Percentiles rank a stretch among this genome's conserved stretches.
Evolutionary conservation across 352 stramenopile genomes (phyloP).

Genomic region (Pelagophyceae sp.): DNA sequence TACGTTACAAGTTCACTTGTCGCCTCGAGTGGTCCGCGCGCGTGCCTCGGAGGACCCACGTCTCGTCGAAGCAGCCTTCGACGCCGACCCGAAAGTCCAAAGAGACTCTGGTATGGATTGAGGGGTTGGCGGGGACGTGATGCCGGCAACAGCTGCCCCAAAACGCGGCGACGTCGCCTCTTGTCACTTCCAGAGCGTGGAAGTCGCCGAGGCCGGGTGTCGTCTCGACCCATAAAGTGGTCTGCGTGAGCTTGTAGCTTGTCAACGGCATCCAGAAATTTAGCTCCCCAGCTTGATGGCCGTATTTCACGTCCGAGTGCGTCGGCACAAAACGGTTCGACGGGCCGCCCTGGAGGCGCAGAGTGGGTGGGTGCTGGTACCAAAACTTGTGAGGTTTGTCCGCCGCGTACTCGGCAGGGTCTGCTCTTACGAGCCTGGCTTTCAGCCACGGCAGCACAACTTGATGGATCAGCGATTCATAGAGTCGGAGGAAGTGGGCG

Average conservation of each 20-base stretch:
- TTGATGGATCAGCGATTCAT: slow-evolving; percentile 48
- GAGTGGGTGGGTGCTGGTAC: slow-evolving; percentile 51
- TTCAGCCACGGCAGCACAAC: slow-evolving; percentile 49
- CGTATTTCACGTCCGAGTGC: slow-evolving; percentile 56
- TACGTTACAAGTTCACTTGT: too few relatives aligned
- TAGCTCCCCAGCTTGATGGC: slow-evolving; percentile 42
- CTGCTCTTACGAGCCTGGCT: slow-evolving; percentile 28
- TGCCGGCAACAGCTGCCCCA: slow-evolving; percentile 50
- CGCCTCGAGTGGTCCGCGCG: slow-evolving; percentile 54
- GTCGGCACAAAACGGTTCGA: slow-evolving; percentile 41
- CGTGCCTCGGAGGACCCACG: slow-evolving; percentile 54
- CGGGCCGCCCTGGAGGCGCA: slow-evolving; percentile 54
- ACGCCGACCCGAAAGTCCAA: slow-evolving; percentile 58
- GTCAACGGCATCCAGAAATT: slow-evolving; percentile 62
- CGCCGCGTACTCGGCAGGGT: slow-evolving; percentile 11
- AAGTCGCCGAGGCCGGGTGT: slow-evolving; percentile 40
- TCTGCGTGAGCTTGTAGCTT: slow-evolving; percentile 38
- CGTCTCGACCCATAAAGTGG: slow-evolving; percentile 50
- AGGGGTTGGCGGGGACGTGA: slow-evolving; percentile 53
- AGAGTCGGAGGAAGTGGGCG: slow-evolving; percentile 42
- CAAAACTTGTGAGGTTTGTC: slow-evolving; percentile 49
- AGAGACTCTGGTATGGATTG: slow-evolving; percentile 43
- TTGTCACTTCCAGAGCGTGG: slow-evolving; percentile 34
- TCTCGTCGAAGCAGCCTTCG: slow-evolving; percentile 52
- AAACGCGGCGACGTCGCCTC: slow-evolving; percentile 43